Conservation (phyloP, 2,329 filamentous ascomycete genomes). For the Rhinocladiella similis region DNA sequence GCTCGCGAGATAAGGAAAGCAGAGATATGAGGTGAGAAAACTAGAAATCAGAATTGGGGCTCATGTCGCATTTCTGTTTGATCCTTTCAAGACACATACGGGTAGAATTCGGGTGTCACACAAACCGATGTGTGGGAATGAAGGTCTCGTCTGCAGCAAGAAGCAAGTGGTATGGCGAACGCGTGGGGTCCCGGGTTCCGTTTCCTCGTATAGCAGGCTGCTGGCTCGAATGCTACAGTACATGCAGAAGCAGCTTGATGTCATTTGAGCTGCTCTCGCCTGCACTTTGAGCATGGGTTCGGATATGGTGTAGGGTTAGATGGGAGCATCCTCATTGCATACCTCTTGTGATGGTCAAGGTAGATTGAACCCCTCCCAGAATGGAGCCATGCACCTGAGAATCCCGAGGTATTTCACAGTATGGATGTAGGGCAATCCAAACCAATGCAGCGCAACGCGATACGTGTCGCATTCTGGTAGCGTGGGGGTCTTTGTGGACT, state of each 20-base stretch:
- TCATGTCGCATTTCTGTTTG: not conserved
- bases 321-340: too few species aligned
- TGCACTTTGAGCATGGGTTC: not conserved
- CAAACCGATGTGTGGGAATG: not conserved
- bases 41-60: not conserved
- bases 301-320: too few species aligned
- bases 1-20: slow-evolving; percentile 13
- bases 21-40: slow-evolving; percentile 7
- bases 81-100: not conserved
- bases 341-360: too few species aligned
- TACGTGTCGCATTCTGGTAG: slow-evolving; percentile 10
- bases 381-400: too few species aligned
- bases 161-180: not conserved
- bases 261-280: not conserved
- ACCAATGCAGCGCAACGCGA: not conserved
- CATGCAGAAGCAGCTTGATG: not conserved
- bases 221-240: not conserved
- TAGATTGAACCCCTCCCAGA: too few species aligned
- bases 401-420: too few species aligned
- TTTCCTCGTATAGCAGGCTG: not conserved
- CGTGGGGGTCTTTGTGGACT: slow-evolving; percentile 15
- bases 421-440: too few species aligned
- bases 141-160: not conserved
- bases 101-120: not conserved
- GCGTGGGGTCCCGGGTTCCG: not conserved